phyloP scores from a whole-genome alignment of 495 filamentous ascomycete species.

The Xylaria sp. region DNA sequence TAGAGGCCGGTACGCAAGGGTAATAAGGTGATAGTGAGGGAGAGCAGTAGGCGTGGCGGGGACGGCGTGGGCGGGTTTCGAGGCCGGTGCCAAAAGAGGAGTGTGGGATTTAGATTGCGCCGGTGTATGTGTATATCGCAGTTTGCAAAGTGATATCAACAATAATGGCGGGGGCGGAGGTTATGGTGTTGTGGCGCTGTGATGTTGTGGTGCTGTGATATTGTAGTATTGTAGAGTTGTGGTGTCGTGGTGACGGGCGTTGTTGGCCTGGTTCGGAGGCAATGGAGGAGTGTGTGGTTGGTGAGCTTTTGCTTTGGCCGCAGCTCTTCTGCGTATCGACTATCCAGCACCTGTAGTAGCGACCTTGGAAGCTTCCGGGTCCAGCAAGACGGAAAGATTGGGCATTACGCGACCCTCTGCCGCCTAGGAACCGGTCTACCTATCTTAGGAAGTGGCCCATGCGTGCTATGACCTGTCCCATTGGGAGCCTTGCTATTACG shows the following conservation, averaged over 20 bases:
- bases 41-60: not conserved
- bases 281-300: not conserved
- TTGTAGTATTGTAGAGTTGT: not conserved
- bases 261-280: constrained; percentile 10
- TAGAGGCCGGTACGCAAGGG: not conserved
- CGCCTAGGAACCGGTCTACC: constrained; percentile 31
- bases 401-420: constrained; percentile 45
- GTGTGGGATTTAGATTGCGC: not conserved
- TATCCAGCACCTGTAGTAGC: not conserved
- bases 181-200: too few species aligned
- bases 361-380: constrained; percentile 15
- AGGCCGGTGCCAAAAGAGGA: not conserved
- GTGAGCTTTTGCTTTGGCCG: constrained; percentile 28
- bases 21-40: not conserved
- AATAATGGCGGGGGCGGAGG: not conserved
- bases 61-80: not conserved
- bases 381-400: constrained; percentile 38
- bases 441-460: constrained; percentile 1
- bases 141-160: not conserved
- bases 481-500: not conserved
- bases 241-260: not conserved
- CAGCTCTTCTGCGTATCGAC: constrained; percentile 1
- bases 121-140: not conserved
- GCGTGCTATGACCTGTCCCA: not conserved
- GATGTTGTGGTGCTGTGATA: not conserved